phyloP scores from a whole-genome alignment of 345 rosid species.

The Moricandia arvensis region DNA sequence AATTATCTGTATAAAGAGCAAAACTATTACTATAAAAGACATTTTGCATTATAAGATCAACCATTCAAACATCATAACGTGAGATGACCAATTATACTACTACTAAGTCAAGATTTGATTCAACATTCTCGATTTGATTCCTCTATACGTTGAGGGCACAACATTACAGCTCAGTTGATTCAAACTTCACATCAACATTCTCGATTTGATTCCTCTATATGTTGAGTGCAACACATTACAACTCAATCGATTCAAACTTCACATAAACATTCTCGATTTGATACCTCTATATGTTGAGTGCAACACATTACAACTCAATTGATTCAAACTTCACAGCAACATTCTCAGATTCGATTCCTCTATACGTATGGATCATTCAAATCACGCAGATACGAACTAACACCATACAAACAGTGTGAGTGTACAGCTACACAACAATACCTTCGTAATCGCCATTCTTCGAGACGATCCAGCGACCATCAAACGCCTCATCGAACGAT shows the following conservation, averaged over 20 bases:
- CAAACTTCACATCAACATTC: too few relatives aligned
- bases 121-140: not conserved
- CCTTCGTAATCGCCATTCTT: slow-evolving; percentile 65
- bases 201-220: too few relatives aligned
- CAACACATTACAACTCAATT: too few relatives aligned
- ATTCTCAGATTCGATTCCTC: not conserved
- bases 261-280: too few relatives aligned
- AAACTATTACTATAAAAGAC: not conserved
- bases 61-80: not conserved
- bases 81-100: not conserved
- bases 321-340: too few relatives aligned
- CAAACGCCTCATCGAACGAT: slow-evolving; percentile 71
- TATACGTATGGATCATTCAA: not conserved
- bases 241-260: too few relatives aligned
- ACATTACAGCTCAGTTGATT: too few relatives aligned
- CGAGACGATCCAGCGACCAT: slow-evolving; percentile 75
- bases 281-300: too few relatives aligned
- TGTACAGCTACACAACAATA: not conserved
- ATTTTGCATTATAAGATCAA: not conserved
- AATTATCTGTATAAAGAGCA: not conserved
- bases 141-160: too few relatives aligned
- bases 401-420: not conserved
- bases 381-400: not conserved
- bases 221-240: too few relatives aligned
- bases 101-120: not conserved